These are phyloP conservation scores for Turnera subulata DNA, from an alignment of 345 rosid species.

Conservation along the genomic window DNA sequence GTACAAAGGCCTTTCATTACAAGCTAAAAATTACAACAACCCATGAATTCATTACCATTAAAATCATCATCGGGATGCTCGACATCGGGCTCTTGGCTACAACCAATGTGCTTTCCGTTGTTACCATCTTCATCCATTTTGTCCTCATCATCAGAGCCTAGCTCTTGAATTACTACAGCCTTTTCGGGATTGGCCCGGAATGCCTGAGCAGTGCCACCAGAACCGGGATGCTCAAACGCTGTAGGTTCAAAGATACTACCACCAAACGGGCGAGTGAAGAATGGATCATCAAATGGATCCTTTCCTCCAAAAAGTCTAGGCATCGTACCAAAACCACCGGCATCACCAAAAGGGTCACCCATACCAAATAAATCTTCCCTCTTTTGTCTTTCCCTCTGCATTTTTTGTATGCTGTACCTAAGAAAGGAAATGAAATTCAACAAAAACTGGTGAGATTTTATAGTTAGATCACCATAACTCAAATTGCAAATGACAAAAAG, in stretches of 20 bases:
- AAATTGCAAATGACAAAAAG: too few relatives aligned
- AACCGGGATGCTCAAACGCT: constrained; percentile 18
- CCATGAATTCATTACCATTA: constrained; percentile 37
- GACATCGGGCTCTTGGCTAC: constrained; percentile 44
- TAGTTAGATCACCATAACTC: not conserved
- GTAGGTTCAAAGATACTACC: constrained; percentile 34
- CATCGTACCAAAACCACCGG: constrained; percentile 33
- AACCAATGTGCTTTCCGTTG: constrained; percentile 5
- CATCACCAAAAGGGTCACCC: constrained; percentile 39
- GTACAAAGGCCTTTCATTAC: not conserved
- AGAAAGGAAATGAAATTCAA: not conserved
- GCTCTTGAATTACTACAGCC: constrained; percentile 59
- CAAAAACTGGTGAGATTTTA: not conserved
- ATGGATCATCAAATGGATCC: constrained; percentile 75
- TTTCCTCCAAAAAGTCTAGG: constrained; percentile 53
- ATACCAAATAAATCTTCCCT: constrained; percentile 26
- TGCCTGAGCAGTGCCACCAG: constrained; percentile 18
- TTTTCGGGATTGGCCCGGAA: constrained; percentile 14
- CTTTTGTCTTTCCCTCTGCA: constrained; percentile 52
- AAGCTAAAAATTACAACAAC: not conserved
- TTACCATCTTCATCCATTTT: constrained; percentile 22
- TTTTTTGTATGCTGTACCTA: constrained; percentile 2
- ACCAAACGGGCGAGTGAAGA: constrained; percentile 57
- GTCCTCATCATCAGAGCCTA: constrained; percentile 50
- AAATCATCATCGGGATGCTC: constrained; percentile 69